Evolutionary conservation across 2,329 filamentous ascomycete species (phyloP).

Genomic region (Alternaria rosae): DNA sequence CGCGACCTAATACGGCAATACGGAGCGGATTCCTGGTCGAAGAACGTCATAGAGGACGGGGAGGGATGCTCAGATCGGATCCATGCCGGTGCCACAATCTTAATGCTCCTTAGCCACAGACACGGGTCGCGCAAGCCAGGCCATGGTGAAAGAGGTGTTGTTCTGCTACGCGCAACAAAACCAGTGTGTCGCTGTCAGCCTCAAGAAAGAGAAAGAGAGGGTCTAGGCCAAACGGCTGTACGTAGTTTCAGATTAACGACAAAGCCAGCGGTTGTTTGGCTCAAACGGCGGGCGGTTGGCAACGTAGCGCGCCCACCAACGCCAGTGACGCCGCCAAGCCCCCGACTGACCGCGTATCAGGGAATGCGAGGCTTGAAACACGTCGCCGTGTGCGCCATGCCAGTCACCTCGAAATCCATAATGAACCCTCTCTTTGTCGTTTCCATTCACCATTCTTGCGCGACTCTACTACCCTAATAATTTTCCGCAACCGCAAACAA

Average conservation of each 20-base stretch:
- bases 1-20: neutral
- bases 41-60: constrained; percentile 19
- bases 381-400: constrained; percentile 8
- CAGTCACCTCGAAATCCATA: constrained; percentile 14
- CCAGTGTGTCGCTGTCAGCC: neutral
- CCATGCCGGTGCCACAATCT: constrained; percentile 9
- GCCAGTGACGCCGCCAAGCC: constrained; percentile 24
- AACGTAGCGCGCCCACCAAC: neutral
- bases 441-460: constrained; percentile 4
- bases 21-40: constrained; percentile 2
- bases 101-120: constrained; percentile 10
- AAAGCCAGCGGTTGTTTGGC: constrained; percentile 10
- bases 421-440: constrained; percentile 6
- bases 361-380: constrained; percentile 24
- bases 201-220: neutral
- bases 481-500: neutral
- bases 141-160: neutral
- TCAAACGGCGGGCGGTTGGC: constrained; percentile 17
- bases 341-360: constrained; percentile 11
- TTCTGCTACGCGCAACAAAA: neutral
- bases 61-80: constrained; percentile 13
- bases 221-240: neutral
- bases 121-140: neutral
- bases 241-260: neutral
- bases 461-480: neutral